Percentiles rank a stretch among this genome's conserved stretches.
phyloP scores from a whole-genome alignment of 805 yeast species.

The Candida boleticola region DNA sequence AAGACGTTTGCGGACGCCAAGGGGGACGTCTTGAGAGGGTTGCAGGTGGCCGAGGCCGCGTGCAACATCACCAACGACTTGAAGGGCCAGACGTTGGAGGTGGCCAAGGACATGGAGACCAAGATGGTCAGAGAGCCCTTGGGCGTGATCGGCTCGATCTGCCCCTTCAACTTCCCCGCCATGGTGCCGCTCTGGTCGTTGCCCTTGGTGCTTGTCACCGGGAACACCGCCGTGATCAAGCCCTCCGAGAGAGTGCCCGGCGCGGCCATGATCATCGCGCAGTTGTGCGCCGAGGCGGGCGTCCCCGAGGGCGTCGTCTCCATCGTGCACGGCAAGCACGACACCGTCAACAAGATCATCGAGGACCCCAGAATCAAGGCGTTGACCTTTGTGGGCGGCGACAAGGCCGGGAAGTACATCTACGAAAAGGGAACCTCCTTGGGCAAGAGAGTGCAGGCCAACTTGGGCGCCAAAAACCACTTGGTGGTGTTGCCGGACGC shows the following conservation, averaged over 20 bases:
- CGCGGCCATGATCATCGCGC: conserved; percentile 71
- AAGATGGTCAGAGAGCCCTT: conserved; percentile 72
- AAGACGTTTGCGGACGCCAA: conserved; percentile 72
- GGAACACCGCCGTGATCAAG: conserved; percentile 66
- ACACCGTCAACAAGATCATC: conserved; percentile 65
- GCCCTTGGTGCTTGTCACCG: conserved; percentile 64
- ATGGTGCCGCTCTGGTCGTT: conserved; percentile 75
- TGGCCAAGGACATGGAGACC: conserved; percentile 73
- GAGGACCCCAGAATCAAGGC: conserved; percentile 77
- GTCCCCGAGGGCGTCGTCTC: conserved; percentile 72
- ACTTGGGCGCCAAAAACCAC: conserved; percentile 79
- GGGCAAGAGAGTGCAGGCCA: conserved; percentile 77
- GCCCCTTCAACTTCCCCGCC: conserved; percentile 83
- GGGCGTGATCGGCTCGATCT: conserved; percentile 75
- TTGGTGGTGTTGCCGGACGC: conserved; percentile 73
- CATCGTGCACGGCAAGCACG: conserved; percentile 71
- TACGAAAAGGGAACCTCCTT: conserved; percentile 61
- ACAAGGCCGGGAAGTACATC: conserved; percentile 74
- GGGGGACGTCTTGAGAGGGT: conserved; percentile 72
- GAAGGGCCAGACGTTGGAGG: conserved; percentile 63
- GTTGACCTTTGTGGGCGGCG: conserved; percentile 76
- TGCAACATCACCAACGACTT: conserved; percentile 63
- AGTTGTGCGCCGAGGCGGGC: conserved; percentile 70
- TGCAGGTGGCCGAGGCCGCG: conserved; percentile 77
- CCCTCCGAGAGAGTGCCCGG: conserved; percentile 78